A percentile compares a stretch with the other conserved stretches of the same genome.
These are phyloP conservation scores for Microstegium vimineum DNA, from an alignment of 176 grass and related monocot genomes.

Conservation along the genomic window DNA sequence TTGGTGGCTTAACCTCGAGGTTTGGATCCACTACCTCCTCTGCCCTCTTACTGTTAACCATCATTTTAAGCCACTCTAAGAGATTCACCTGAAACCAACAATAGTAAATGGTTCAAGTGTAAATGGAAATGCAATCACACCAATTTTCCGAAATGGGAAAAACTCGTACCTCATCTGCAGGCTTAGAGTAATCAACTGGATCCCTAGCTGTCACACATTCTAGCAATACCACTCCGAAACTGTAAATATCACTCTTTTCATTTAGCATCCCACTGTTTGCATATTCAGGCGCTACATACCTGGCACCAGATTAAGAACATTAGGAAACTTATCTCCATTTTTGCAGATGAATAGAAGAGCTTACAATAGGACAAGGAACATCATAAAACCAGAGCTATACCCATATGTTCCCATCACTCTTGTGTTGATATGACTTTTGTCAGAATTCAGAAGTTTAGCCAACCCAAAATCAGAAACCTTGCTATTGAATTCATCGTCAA, in stretches of 20 bases:
- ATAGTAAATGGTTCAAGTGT: slow-evolving; percentile 14
- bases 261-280: slow-evolving; percentile 91
- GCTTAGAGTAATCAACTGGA: slow-evolving; percentile 83
- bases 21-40: slow-evolving; percentile 85
- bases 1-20: slow-evolving; percentile 60
- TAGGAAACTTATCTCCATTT: slow-evolving; percentile 1
- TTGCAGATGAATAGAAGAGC: slow-evolving; percentile 6
- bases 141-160: slow-evolving; percentile 5
- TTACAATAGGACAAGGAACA: not conserved
- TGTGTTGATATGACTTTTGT: slow-evolving; percentile 84
- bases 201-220: slow-evolving; percentile 83
- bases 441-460: slow-evolving; percentile 91
- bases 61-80: slow-evolving; percentile 93
- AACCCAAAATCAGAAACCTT: slow-evolving; percentile 98
- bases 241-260: slow-evolving; percentile 97
- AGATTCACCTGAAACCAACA: slow-evolving; percentile 64
- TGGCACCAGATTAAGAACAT: slow-evolving; percentile 44
- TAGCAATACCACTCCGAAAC: slow-evolving; percentile 91
- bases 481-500: slow-evolving; percentile 79
- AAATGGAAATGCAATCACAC: not conserved
- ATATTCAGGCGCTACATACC: slow-evolving; percentile 97
- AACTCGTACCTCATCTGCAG: slow-evolving; percentile 62
- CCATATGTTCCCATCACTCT: slow-evolving; percentile 99
- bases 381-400: slow-evolving; percentile 33
- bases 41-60: slow-evolving; percentile 68